Percentiles rank a stretch among this genome's conserved stretches.
These are phyloP conservation scores for Hirsutella rhossiliensis DNA, from an alignment of 2,329 filamentous ascomycete genomes.

Conservation along the genomic window DNA sequence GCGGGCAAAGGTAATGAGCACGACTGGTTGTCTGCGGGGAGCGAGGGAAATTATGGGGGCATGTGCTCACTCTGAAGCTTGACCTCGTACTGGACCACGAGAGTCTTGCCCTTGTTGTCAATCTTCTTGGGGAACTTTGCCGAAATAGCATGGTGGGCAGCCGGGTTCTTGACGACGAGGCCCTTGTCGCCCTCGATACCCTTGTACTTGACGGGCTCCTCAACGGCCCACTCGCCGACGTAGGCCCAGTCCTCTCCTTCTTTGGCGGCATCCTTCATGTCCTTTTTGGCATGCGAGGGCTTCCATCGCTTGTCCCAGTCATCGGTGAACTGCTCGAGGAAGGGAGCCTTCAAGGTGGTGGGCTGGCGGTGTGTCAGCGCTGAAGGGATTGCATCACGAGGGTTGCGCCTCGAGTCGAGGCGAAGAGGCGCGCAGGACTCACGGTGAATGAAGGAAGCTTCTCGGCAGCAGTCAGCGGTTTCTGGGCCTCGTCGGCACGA, in stretches of 20 bases:
- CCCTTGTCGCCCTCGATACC: conserved; percentile 93
- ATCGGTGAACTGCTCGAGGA: conserved; percentile 97
- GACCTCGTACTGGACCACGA: conserved; percentile 98
- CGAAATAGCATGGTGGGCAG: conserved; percentile 97
- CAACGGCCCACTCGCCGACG: conserved; percentile 90
- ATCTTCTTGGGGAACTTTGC: conserved; percentile 96
- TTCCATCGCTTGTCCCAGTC: conserved; percentile 94
- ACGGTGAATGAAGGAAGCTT: conserved; percentile 80
- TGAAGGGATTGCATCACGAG: neutral
- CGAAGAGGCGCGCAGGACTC: conserved; percentile 27
- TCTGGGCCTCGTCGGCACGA: conserved; percentile 55
- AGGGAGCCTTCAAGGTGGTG: conserved; percentile 77
- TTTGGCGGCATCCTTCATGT: conserved; percentile 56
- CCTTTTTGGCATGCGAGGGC: conserved; percentile 93
- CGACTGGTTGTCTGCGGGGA: no score
- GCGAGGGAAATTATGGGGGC: neutral
- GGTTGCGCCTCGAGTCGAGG: neutral
- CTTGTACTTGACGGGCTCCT: conserved; percentile 84
- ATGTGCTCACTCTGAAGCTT: conserved; percentile 80
- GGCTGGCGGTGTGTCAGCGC: conserved; percentile 43
- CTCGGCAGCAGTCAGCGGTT: conserved; percentile 41
- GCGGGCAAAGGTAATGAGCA: conserved; percentile 1
- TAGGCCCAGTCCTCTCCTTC: conserved; percentile 80
- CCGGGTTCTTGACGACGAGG: conserved; percentile 94
- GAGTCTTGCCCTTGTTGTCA: conserved; percentile 91